These are phyloP conservation scores for Climacium dendroides DNA, from an alignment of 225 moss, liverwort and hornwort genomes.

Conservation along the genomic window DNA sequence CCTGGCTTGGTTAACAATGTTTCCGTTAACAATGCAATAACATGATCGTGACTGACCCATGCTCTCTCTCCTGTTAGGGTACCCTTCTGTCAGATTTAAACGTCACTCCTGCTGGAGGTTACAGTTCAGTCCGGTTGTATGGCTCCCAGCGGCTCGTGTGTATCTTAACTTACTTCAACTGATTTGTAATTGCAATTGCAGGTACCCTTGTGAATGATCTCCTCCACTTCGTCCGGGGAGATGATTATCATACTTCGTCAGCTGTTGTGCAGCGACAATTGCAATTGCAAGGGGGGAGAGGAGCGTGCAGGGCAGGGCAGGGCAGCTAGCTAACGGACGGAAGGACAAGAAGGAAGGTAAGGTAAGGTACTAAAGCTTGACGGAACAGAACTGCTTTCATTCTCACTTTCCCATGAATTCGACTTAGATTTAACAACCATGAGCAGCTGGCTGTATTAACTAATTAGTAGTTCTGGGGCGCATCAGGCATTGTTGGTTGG, in stretches of 20 bases:
- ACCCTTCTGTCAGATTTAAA: background rate
- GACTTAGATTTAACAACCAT: background rate
- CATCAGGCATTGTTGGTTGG: background rate
- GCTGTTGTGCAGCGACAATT: background rate
- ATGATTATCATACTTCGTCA: background rate
- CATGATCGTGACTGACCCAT: background rate
- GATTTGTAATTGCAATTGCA: background rate
- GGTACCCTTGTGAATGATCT: background rate
- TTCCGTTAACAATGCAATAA: background rate
- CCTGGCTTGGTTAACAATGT: too few species aligned
- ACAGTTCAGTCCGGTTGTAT: background rate
- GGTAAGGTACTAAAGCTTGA: too few species aligned
- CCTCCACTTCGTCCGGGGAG: background rate
- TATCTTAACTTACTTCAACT: too few species aligned
- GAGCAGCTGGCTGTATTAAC: too few species aligned
- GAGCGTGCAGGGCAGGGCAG: background rate
- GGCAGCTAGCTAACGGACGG: background rate
- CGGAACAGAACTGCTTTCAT: background rate
- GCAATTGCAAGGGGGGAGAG: background rate
- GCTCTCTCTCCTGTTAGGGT: background rate
- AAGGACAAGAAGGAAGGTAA: background rate
- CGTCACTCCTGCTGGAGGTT: background rate
- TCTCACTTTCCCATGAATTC: background rate
- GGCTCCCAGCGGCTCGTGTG: background rate
- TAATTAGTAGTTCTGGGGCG: too few species aligned